These are phyloP conservation scores for Lenzites betulinus DNA, from an alignment of 768 basidiomycete genomes.

Conservation along the genomic window DNA sequence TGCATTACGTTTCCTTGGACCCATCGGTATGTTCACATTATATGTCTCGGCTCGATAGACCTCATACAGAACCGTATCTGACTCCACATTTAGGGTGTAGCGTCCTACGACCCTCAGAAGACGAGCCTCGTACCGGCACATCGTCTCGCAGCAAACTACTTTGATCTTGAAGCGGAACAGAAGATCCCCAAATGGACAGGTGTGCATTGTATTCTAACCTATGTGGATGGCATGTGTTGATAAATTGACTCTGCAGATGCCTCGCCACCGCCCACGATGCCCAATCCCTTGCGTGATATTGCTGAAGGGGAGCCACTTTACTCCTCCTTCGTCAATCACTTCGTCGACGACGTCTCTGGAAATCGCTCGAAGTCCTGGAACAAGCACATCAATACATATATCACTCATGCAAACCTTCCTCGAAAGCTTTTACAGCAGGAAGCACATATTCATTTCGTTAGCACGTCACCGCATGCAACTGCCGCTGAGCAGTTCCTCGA, in stretches of 20 bases:
- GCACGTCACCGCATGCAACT: constrained; percentile 26
- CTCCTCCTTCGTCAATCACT: constrained; percentile 24
- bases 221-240: neutral
- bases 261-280: neutral
- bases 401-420: constrained; percentile 25
- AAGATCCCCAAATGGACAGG: neutral
- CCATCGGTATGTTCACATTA: neutral
- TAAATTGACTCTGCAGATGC: too few species aligned
- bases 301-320: constrained; percentile 18
- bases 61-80: neutral
- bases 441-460: constrained; percentile 26
- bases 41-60: neutral
- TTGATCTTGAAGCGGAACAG: neutral
- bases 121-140: neutral
- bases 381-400: constrained; percentile 28
- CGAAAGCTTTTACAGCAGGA: constrained; percentile 18
- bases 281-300: constrained; percentile 16
- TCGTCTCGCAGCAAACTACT: neutral
- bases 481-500: constrained; percentile 21
- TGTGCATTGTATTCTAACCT: neutral
- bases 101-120: too few species aligned
- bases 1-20: neutral
- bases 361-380: constrained; percentile 34
- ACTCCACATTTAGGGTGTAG: too few species aligned
- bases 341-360: constrained; percentile 32